These are phyloP conservation scores for Collybia sp. DNA, from an alignment of 768 basidiomycete species.

Conservation along the genomic window DNA sequence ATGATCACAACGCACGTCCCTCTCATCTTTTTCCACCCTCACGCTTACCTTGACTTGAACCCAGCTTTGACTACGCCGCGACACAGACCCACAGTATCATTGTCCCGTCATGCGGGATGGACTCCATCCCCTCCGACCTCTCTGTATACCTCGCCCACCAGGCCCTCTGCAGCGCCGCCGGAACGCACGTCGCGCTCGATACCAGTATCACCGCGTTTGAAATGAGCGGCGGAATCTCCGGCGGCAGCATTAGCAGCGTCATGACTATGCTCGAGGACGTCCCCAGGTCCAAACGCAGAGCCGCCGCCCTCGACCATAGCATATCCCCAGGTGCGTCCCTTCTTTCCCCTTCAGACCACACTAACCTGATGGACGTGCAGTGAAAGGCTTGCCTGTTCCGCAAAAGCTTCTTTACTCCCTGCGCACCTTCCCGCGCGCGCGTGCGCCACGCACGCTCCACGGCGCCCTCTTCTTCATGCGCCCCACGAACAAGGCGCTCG, in stretches of 20 bases:
- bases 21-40: neutral
- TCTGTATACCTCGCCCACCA: constrained; percentile 64
- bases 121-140: constrained; percentile 76
- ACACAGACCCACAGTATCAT: constrained; percentile 69
- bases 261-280: constrained; percentile 31
- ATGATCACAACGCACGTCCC: constrained; percentile 53
- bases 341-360: neutral
- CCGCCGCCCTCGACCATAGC: constrained; percentile 25
- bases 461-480: constrained; percentile 40
- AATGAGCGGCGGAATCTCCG: constrained; percentile 47
- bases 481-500: constrained; percentile 31
- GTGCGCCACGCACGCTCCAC: constrained; percentile 10
- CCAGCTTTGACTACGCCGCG: constrained; percentile 69
- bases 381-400: too few relatives aligned
- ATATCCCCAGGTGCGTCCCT: constrained; percentile 34
- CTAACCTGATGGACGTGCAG: too few relatives aligned
- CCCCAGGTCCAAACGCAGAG: constrained; percentile 27
- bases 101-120: constrained; percentile 74
- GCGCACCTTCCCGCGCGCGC: too few relatives aligned
- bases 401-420: too few relatives aligned
- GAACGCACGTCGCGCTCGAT: constrained; percentile 28
- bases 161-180: constrained; percentile 47
- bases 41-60: too few relatives aligned
- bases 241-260: constrained; percentile 55
- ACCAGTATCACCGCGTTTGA: constrained; percentile 52